Conservation (phyloP, 2,329 filamentous ascomycete species). For the Dactylellina haptotyla region DNA sequence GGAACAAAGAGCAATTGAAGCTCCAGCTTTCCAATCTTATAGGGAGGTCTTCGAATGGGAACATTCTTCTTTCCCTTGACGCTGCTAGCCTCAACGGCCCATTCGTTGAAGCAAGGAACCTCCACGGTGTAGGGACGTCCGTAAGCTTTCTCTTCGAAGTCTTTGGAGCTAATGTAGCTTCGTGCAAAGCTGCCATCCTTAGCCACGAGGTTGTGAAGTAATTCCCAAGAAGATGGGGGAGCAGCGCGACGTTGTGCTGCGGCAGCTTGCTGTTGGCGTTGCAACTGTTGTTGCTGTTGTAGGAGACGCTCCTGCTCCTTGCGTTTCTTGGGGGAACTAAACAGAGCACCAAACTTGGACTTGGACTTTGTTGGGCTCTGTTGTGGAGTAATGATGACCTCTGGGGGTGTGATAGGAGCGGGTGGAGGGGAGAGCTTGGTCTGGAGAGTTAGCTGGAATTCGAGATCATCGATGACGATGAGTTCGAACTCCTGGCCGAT, state of each 20-base stretch:
- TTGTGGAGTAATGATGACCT: conserved; percentile 60
- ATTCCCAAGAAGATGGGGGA: conserved; percentile 81
- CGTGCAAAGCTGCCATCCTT: conserved; percentile 94
- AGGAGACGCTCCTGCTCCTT: conserved; percentile 93
- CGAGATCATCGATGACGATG: conserved; percentile 95
- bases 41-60: conserved; percentile 84
- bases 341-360: conserved; percentile 89
- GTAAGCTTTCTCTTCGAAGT: conserved; percentile 87
- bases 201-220: conserved; percentile 84
- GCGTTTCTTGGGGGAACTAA: conserved; percentile 94
- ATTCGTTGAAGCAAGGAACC: conserved; percentile 97
- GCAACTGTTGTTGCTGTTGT: conserved; percentile 75
- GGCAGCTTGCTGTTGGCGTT: conserved; percentile 66
- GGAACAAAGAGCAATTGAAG: conserved; percentile 95
- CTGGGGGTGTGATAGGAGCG: conserved; percentile 60
- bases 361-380: conserved; percentile 72
- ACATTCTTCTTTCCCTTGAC: conserved; percentile 91
- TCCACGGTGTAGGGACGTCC: conserved; percentile 88
- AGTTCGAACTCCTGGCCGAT: conserved; percentile 67
- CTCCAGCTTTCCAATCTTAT: conserved; percentile 93
- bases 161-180: conserved; percentile 91
- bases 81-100: conserved; percentile 90
- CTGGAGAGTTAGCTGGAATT: conserved; percentile 96
- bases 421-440: conserved; percentile 89
- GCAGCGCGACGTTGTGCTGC: conserved; percentile 71